These are phyloP conservation scores for Acorus gramineus DNA, from an alignment of 106 monocot genomes.

Conservation along the genomic window DNA sequence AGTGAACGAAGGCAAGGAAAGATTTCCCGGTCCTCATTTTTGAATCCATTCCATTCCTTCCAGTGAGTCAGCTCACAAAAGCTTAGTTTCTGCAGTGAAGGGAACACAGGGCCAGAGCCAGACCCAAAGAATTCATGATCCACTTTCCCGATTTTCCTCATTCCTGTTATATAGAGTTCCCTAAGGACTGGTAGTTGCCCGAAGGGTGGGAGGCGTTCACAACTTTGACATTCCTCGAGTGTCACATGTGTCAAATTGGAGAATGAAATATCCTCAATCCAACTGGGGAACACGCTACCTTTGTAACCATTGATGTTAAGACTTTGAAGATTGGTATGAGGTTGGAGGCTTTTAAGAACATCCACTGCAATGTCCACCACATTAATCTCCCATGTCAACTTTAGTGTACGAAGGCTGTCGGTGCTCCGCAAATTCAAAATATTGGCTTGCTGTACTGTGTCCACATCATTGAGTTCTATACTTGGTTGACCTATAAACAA, in stretches of 20 bases:
- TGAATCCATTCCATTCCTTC: constrained; percentile 1
- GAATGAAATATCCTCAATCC: constrained; percentile 11
- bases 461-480: too few species aligned
- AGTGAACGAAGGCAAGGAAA: constrained; percentile 2
- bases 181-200: constrained; percentile 6
- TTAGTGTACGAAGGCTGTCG: too few species aligned
- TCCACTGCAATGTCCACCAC: too few species aligned
- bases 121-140: constrained; percentile 2
- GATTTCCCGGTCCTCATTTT: neutral
- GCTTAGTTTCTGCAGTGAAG: constrained; percentile 5
- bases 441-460: too few species aligned
- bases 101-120: neutral
- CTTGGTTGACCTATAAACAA: too few species aligned
- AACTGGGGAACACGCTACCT: constrained; percentile 8
- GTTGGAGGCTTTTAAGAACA: constrained; percentile 11
- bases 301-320: constrained; percentile 3
- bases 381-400: too few species aligned
- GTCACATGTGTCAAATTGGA: neutral
- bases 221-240: constrained; percentile 1
- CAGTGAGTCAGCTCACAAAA: constrained; percentile 3
- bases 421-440: too few species aligned
- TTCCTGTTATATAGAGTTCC: neutral
- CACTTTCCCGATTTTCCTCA: neutral
- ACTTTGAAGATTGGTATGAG: constrained; percentile 13
- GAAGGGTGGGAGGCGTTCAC: constrained; percentile 5